These are phyloP conservation scores for Cruciata laevipes DNA, from an alignment of 257 asterid species.

Conservation along the genomic window DNA sequence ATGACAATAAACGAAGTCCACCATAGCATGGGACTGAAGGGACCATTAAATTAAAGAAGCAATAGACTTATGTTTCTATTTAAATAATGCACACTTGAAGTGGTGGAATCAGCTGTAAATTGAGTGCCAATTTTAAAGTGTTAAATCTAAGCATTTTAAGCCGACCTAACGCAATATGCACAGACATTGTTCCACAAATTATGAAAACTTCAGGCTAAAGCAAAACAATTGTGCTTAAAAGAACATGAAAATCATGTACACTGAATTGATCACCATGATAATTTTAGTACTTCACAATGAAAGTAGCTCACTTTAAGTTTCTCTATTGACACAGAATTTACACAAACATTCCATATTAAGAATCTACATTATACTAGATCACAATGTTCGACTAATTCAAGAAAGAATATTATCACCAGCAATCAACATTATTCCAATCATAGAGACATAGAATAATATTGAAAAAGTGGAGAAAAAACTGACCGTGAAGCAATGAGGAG, in stretches of 20 bases:
- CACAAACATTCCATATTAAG: too few relatives aligned
- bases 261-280: background rate
- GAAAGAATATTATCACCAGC: background rate
- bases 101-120: background rate
- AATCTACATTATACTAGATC: background rate
- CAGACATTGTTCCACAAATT: background rate
- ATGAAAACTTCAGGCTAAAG: background rate
- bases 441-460: too few relatives aligned
- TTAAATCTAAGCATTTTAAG: background rate
- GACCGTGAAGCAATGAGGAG: conserved; percentile 29
- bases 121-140: background rate
- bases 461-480: conserved; percentile 15
- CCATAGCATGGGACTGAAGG: background rate
- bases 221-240: background rate
- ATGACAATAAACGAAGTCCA: background rate
- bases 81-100: background rate
- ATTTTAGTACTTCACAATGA: background rate
- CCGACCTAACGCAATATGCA: conserved; percentile 1
- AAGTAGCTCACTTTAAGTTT: background rate
- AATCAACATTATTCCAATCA: background rate
- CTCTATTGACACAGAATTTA: background rate
- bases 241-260: background rate
- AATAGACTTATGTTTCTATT: background rate
- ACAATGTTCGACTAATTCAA: background rate
- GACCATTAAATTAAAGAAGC: background rate